phyloP scores from a whole-genome alignment of 108 stramenopile genomes.

The Cylindrotheca fusiformis region DNA sequence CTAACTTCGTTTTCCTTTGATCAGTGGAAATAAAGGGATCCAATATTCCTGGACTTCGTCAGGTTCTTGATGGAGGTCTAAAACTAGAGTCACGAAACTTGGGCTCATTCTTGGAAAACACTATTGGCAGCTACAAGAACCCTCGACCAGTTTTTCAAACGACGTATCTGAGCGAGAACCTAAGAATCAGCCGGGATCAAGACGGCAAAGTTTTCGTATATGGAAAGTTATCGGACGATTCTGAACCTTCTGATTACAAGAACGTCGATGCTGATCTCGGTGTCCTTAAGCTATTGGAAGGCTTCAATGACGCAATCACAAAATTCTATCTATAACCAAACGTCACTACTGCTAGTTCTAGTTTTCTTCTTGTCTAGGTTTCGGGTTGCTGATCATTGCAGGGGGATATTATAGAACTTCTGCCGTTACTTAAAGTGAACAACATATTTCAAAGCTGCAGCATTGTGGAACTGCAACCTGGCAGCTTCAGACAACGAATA shows the following conservation, averaged over 20 bases:
- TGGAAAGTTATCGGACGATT: conserved; percentile 46
- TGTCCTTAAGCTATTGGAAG: conserved; percentile 59
- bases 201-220: conserved; percentile 81
- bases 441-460: too few species aligned
- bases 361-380: too few species aligned
- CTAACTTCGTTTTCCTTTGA: conserved; percentile 4
- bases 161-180: conserved; percentile 51
- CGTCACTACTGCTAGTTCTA: too few species aligned
- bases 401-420: too few species aligned
- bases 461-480: too few species aligned
- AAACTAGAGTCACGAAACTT: conserved; percentile 59
- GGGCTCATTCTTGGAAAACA: conserved; percentile 61
- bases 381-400: too few species aligned
- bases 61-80: conserved; percentile 53
- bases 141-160: conserved; percentile 66
- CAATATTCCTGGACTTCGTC: conserved; percentile 68
- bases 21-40: conserved; percentile 81
- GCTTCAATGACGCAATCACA: conserved; percentile 73
- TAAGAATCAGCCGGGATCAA: conserved; percentile 78
- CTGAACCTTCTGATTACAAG: conserved; percentile 60
- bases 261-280: conserved; percentile 71
- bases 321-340: conserved; percentile 60
- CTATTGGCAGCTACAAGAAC: conserved; percentile 43
- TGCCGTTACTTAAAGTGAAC: too few species aligned
- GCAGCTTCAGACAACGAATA: too few species aligned